A percentile compares a stretch with the other conserved stretches of the same genome.
These are phyloP conservation scores for Citrus inodora DNA, from an alignment of 345 rosid genomes.

Conservation along the genomic window DNA sequence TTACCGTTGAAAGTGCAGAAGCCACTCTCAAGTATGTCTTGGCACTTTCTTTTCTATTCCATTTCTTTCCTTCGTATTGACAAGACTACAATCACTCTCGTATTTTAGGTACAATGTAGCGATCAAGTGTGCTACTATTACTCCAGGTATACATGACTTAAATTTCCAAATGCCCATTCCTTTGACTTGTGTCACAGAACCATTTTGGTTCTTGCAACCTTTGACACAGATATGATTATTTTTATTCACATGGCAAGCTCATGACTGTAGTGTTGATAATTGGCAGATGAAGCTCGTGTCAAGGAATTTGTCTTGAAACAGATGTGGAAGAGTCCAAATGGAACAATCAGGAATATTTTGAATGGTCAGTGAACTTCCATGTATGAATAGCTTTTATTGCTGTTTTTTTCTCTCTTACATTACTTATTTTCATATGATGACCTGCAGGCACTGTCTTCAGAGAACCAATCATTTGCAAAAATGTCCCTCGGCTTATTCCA, in stretches of 20 bases:
- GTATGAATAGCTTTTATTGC: neutral
- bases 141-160: conserved; percentile 69
- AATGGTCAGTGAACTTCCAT: conserved; percentile 53
- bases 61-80: neutral
- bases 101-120: conserved; percentile 88
- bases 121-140: conserved; percentile 95
- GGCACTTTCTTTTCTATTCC: neutral
- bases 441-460: conserved; percentile 92
- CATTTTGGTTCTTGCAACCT: neutral
- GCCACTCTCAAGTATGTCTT: conserved; percentile 65
- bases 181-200: neutral
- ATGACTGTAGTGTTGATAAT: conserved; percentile 9
- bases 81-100: neutral
- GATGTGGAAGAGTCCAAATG: conserved; percentile 99
- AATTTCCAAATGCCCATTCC: neutral
- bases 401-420: conserved; percentile 9
- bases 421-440: neutral
- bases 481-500: conserved; percentile 81
- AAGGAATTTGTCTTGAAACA: conserved; percentile 81
- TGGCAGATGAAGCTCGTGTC: conserved; percentile 86
- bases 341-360: conserved; percentile 92
- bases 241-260: neutral
- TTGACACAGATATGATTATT: neutral
- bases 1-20: conserved; percentile 63
- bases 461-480: conserved; percentile 96